Percentiles rank a stretch among this genome's conserved stretches.
These are phyloP conservation scores for Leccinum sublutescens DNA, from an alignment of 768 basidiomycete genomes.

Conservation along the genomic window DNA sequence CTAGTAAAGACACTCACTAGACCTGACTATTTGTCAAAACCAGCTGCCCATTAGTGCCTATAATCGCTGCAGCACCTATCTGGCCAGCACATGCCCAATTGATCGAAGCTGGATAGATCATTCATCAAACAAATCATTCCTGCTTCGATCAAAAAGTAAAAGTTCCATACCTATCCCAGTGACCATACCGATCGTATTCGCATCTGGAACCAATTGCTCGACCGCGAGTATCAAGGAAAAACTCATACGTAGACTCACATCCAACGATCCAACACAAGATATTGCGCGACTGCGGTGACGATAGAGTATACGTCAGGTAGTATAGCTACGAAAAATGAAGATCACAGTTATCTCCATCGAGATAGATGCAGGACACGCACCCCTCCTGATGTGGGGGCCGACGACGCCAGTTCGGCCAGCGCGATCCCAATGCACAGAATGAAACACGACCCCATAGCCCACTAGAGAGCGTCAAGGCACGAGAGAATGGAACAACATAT, in stretches of 20 bases:
- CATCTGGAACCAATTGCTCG: background rate
- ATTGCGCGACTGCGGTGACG: constrained; percentile 53
- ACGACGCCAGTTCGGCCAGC: constrained; percentile 38
- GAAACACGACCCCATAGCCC: constrained; percentile 36
- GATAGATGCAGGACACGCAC: constrained; percentile 14
- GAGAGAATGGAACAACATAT: background rate
- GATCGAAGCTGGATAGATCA: constrained; percentile 43
- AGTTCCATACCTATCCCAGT: constrained; percentile 30
- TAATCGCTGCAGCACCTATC: constrained; percentile 60
- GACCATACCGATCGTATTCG: too few relatives aligned
- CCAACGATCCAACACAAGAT: constrained; percentile 69
- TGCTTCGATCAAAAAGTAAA: background rate
- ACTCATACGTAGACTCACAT: constrained; percentile 37
- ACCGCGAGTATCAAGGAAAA: background rate
- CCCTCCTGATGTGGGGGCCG: constrained; percentile 40
- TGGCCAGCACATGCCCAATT: constrained; percentile 65
- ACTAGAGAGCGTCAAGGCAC: constrained; percentile 20
- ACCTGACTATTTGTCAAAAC: constrained; percentile 34
- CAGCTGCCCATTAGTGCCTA: constrained; percentile 42
- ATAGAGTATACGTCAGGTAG: constrained; percentile 61
- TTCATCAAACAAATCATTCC: constrained; percentile 31
- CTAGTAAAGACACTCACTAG: constrained; percentile 44
- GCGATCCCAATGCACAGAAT: constrained; percentile 38
- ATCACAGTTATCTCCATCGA: background rate
- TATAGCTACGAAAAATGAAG: constrained; percentile 41